A percentile compares a stretch with the other conserved stretches of the same genome.
phyloP scores from a whole-genome alignment of 768 basidiomycete species.

The Boletellus ananiceps region DNA sequence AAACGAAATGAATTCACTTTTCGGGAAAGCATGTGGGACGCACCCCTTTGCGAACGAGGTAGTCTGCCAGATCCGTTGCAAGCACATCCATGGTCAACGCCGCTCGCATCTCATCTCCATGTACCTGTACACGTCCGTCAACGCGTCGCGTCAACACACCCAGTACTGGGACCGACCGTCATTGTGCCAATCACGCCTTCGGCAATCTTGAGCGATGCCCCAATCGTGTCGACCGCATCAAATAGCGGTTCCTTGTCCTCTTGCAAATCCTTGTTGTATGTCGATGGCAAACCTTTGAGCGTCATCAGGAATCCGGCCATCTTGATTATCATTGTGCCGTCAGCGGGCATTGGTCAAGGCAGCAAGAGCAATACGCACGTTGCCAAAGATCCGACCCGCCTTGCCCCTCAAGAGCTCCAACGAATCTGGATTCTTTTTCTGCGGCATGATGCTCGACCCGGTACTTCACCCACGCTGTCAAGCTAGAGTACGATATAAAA shows the following conservation, averaged over 20 bases:
- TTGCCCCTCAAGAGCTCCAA: constrained; percentile 94
- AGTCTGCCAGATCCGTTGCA: constrained; percentile 98
- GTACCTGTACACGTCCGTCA: constrained; percentile 50
- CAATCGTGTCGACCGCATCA: constrained; percentile 85
- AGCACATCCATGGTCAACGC: constrained; percentile 97
- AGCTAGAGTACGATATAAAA: neutral
- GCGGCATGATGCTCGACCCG: constrained; percentile 99
- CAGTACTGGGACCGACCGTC: constrained; percentile 46
- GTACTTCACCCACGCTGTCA: constrained; percentile 50
- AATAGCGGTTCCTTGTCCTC: constrained; percentile 98
- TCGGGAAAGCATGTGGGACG: constrained; percentile 29
- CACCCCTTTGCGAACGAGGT: constrained; percentile 97
- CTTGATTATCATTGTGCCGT: constrained; percentile 33
- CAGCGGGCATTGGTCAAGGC: neutral
- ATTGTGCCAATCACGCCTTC: constrained; percentile 93
- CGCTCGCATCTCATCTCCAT: constrained; percentile 82
- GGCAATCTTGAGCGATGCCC: constrained; percentile 85
- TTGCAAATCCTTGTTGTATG: constrained; percentile 99
- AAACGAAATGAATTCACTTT: neutral
- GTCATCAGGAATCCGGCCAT: constrained; percentile 99
- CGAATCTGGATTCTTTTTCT: constrained; percentile 98
- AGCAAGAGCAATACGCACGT: constrained; percentile 43
- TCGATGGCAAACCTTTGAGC: constrained; percentile 93
- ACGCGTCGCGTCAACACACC: neutral
- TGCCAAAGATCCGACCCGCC: constrained; percentile 89